Evolutionary conservation across 768 basidiomycete genomes (phyloP), one percentile per base, ranked within the genome.

Genomic region (Lactifluus echinatus): DNA sequence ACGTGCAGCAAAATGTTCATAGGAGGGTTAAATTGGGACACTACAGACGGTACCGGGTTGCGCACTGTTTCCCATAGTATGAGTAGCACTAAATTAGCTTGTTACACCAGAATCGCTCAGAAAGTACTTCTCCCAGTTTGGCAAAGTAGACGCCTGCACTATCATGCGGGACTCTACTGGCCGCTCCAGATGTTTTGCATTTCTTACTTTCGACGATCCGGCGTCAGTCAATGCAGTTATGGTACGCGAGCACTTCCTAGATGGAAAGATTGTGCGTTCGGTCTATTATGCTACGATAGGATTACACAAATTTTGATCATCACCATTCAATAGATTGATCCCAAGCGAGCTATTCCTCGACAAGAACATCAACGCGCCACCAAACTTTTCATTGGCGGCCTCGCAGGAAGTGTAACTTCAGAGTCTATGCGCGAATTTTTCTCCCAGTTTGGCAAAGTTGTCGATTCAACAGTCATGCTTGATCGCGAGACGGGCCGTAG

Each of bases 1-100:
- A 50, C 55, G 12, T 73, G 69, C 79, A 96, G 95, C 74, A 98
- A 98, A 78, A 96, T 98, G 94, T 98, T 98, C 73, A 93, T 98
- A 68, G 94, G 94, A 56, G 94, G 94, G 59, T 78, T 98, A 62
- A 96, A 96, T 75, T 98, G 94, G 94, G 93, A 96, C 72, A 96
- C 94, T 65, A 94, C 90, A 69, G 94, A 97, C 79, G 94, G 95
- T 98, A 81, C 56, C 50, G 52, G 52, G 68, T 68, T 64, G 65
- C 71, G 70, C 71, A 68, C 72, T 71, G 64, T 70, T 66, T 70
- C 56, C 34, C 67, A 55, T 65, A 60, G 64, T 47, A 58, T 66
- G 61, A 60, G 69, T 73, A 74, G 74, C 73, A 70, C 70, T 74
- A 66, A 71, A 62, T 58, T 66, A 66, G 55, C 61, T 47, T 53